phyloP scores from a whole-genome alignment of 768 basidiomycete species.

The Boletus tomentosulus region DNA sequence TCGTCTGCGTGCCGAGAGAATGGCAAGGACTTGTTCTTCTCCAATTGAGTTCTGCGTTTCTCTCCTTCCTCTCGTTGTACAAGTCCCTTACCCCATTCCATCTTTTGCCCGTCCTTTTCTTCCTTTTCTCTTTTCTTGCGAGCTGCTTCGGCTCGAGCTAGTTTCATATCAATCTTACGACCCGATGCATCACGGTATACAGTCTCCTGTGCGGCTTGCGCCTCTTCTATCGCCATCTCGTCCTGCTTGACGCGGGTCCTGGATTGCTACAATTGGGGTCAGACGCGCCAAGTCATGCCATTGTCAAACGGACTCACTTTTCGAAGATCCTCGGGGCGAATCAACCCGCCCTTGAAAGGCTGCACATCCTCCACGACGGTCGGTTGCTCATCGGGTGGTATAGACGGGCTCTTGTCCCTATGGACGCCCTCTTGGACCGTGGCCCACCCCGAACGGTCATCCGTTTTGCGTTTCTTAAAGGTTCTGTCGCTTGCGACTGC shows the following conservation, averaged over 20 bases:
- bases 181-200: slow-evolving; percentile 91
- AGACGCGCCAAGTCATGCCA: not conserved
- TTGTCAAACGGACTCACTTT: slow-evolving; percentile 34
- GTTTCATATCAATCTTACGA: slow-evolving; percentile 83
- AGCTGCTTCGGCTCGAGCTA: slow-evolving; percentile 80
- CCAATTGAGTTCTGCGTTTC: slow-evolving; percentile 57
- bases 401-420: slow-evolving; percentile 48
- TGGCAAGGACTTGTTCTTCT: slow-evolving; percentile 58
- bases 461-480: slow-evolving; percentile 71
- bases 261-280: slow-evolving; percentile 30
- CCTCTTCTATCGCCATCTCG: slow-evolving; percentile 42
- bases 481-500: slow-evolving; percentile 70
- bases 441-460: slow-evolving; percentile 60
- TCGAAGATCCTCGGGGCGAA: slow-evolving; percentile 72
- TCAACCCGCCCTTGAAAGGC: slow-evolving; percentile 68
- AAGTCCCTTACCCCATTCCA: slow-evolving; percentile 98
- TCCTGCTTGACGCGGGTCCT: slow-evolving; percentile 34
- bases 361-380: slow-evolving; percentile 46
- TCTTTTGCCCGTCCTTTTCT: slow-evolving; percentile 84
- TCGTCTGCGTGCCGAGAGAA: slow-evolving; percentile 85
- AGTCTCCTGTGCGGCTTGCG: slow-evolving; percentile 75
- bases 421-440: slow-evolving; percentile 53
- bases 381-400: slow-evolving; percentile 66
- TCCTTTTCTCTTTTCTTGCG: slow-evolving; percentile 74
- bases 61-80: slow-evolving; percentile 84